Evolutionary conservation across 2,329 filamentous ascomycete genomes (phyloP), one percentile per base, ranked within the genome.

Genomic region (Neopestalotiopsis sp.): DNA sequence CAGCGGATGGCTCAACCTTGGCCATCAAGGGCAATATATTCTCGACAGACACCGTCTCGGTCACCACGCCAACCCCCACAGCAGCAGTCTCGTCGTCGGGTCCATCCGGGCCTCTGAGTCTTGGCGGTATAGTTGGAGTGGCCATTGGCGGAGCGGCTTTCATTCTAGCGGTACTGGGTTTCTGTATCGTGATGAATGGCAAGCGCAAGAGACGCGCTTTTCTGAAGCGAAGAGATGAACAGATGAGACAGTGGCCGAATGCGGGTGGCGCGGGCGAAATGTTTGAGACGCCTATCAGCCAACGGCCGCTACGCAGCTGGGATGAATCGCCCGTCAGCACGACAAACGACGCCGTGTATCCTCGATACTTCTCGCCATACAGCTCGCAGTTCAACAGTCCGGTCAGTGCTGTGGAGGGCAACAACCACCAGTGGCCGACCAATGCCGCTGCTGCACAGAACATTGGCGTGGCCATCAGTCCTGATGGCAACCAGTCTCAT

Each of bases 311-410:
- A 10, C 79, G 83, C 24, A 81, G 83, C 38, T 89, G 87, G 87
- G 84, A 86, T 30, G 85, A 87, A 71, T 88, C 84, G 32, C 88
- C 83, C 0, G 72, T 84, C 68, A 87, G 83, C 61, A 81, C 80
- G 2, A 76, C 75, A 58, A 81, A 81, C 1, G 82, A 84, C 61
- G 79, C 78, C 69, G 70, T 73, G 0, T 83, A 81, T 71, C 79
- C 81, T 1, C 83, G 81, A 6, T 88, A 90, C 77, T 85, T 89
- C 71, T 89, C 87, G 3, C 89, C 89, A 0, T 91, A 90, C 74
- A 83, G 82, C 24, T 89, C 87, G 56, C 86, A 89, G 69, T 90
- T 85, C 78, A 88, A 82, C 76, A 90, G 87, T 73, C 89, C 89
- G 0, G 81, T 88, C 69, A 87, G 82, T 66, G 84, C 79, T 0